Evolutionary conservation across 805 yeast species (phyloP).

Genomic region (Pichia occidentalis): DNA sequence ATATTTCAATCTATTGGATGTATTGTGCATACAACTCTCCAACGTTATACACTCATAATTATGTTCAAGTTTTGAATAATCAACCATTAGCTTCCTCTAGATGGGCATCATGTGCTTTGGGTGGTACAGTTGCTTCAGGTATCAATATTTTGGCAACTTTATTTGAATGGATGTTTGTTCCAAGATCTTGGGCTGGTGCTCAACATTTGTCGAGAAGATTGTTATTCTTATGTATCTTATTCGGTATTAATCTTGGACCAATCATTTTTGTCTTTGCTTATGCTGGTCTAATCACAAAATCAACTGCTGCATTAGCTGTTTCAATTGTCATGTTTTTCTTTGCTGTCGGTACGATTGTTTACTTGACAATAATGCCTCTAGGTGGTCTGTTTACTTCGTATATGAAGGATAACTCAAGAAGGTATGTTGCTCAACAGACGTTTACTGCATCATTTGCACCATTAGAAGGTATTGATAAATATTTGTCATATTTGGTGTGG

Average conservation of each 20-base stretch:
- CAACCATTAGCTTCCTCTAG: slow-evolving; percentile 84
- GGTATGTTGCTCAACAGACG: slow-evolving; percentile 87
- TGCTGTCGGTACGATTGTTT: slow-evolving; percentile 74
- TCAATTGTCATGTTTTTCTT: slow-evolving; percentile 86
- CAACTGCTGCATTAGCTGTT: slow-evolving; percentile 69
- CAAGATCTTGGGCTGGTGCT: slow-evolving; percentile 99
- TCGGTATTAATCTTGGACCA: slow-evolving; percentile 75
- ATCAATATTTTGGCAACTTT: slow-evolving; percentile 84
- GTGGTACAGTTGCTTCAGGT: slow-evolving; percentile 78
- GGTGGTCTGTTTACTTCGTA: slow-evolving; percentile 95
- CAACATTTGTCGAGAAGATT: slow-evolving; percentile 90
- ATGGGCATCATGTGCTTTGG: slow-evolving; percentile 92
- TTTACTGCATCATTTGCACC: slow-evolving; percentile 88
- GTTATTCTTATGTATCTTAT: slow-evolving; percentile 59
- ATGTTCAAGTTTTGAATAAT: slow-evolving; percentile 74
- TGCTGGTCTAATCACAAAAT: slow-evolving; percentile 59
- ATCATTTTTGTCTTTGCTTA: slow-evolving; percentile 78
- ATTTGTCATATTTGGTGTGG: slow-evolving; percentile 95
- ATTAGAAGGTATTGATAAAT: slow-evolving; percentile 83
- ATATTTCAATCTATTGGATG: slow-evolving; percentile 88
- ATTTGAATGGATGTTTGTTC: slow-evolving; percentile 93
- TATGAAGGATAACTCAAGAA: slow-evolving; percentile 79
- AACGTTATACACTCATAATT: slow-evolving; percentile 80
- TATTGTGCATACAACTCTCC: slow-evolving; percentile 91
- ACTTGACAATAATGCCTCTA: slow-evolving; percentile 91